Percentiles rank a stretch among this genome's conserved stretches.
These are phyloP conservation scores for Hippophae tibetana DNA, from an alignment of 306 rosid species.

Conservation along the genomic window DNA sequence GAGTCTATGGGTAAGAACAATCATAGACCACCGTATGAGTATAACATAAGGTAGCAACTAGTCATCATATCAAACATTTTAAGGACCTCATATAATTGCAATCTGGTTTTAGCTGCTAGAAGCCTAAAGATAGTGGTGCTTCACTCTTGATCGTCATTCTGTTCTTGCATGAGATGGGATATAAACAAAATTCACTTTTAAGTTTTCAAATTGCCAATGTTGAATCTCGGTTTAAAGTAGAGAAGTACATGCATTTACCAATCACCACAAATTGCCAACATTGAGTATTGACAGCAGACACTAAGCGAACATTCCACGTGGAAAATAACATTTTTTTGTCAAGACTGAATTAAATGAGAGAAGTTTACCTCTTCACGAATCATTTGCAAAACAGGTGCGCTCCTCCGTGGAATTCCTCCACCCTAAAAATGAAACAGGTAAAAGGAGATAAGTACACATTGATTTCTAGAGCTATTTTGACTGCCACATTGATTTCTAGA, in stretches of 20 bases:
- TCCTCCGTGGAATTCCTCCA: constrained; percentile 88
- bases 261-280: background rate
- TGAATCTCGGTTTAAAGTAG: background rate
- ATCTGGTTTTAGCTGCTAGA: background rate
- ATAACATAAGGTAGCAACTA: background rate
- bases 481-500: background rate
- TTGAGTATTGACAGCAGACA: background rate
- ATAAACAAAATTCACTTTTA: constrained; percentile 1
- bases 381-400: constrained; percentile 62
- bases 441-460: background rate
- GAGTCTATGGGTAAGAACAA: background rate
- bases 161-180: constrained; percentile 5
- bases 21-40: background rate
- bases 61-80: background rate
- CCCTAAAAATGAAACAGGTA: constrained; percentile 43
- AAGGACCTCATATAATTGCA: background rate
- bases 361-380: constrained; percentile 84
- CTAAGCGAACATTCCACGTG: background rate
- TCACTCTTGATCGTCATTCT: background rate
- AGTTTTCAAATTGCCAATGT: background rate
- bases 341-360: constrained; percentile 17
- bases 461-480: background rate
- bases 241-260: background rate
- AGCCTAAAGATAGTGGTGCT: background rate
- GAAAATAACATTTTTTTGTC: background rate